These are phyloP conservation scores for Trichaptum fuscoviolaceum DNA, from an alignment of 768 basidiomycete genomes.

Conservation along the genomic window DNA sequence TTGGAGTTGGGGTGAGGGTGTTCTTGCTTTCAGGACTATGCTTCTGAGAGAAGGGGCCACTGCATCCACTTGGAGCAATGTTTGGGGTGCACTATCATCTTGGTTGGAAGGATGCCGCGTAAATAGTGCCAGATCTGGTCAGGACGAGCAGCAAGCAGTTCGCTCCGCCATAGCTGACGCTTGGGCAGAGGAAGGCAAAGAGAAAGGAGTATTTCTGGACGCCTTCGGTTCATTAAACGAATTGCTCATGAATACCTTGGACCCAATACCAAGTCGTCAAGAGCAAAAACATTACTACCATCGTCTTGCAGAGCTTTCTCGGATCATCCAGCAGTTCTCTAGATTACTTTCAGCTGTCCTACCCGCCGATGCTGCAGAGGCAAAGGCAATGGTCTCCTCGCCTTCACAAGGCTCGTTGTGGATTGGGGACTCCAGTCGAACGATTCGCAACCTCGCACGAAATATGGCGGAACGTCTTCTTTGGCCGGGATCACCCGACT, in stretches of 20 bases:
- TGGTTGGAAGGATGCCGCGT: conserved; percentile 77
- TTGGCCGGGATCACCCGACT: not conserved
- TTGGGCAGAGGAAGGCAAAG: conserved; percentile 19
- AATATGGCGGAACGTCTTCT: not conserved
- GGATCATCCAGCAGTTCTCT: not conserved
- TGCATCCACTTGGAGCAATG: conserved; percentile 25
- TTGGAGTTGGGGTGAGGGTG: conserved; percentile 67
- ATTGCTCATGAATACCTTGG: conserved; percentile 17
- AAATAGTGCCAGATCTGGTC: conserved; percentile 65
- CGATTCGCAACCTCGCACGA: not conserved
- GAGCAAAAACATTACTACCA: not conserved
- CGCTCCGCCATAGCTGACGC: conserved; percentile 26
- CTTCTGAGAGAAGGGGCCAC: conserved; percentile 18
- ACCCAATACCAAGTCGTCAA: not conserved
- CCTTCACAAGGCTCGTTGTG: not conserved
- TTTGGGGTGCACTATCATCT: conserved; percentile 52
- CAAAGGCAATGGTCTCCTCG: not conserved
- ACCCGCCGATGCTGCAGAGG: not conserved
- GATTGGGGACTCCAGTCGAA: not conserved
- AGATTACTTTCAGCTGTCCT: not conserved
- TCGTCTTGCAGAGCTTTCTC: not conserved
- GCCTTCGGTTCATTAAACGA: conserved; percentile 30
- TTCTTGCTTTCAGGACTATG: conserved; percentile 31
- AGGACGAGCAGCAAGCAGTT: conserved; percentile 45
- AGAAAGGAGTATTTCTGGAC: conserved; percentile 31